Base-by-base conservation (phyloP, 2,329 filamentous ascomycete genomes). In the Exophiala viscosa region DNA sequence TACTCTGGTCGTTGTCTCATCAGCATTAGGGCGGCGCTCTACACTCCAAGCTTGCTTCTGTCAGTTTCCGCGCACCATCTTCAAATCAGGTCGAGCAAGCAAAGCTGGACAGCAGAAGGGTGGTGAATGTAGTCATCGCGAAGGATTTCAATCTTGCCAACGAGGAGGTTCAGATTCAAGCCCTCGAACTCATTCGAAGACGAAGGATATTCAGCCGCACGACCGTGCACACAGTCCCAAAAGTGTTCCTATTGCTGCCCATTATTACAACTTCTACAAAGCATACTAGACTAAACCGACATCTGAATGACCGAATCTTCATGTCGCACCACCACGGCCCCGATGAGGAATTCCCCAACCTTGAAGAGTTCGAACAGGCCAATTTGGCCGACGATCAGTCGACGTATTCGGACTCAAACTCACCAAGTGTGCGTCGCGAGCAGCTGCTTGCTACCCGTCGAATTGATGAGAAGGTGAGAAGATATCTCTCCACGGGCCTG, bases 271-370 rank as follows among this genome's bases (percentile, higher is more conserved):
- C 65, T n/a, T 58, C 60, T 3, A 65, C 64, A 34, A 64, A 65
- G 13, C 58, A 67, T 32, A 59, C 65, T 1, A 59, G 56, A 23
- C 59, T 77, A 11, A 73, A 73, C 40, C 56, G 64, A 40, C 73
- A 77, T 59, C 59, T 77, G 40, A 95, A 90, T 63, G 90, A 97
- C 54, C 83, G 88, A 59, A 86, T 97, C 60, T 89, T 90, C 66
- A 84, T 97, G 52, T 92, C 88, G 0, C 91, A 97, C 68, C 88
- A 85, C 73, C 90, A 97, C 64, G 80, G 85, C 52, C 76, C 80
- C 3, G 74, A 78, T 1, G 83, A 92, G 66, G 88, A 86, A 0
- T 86, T 90, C 57, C 78, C 84, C 3, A 87, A 93, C 58, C 69
- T 92, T 0, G 87, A 95, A 54, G 85, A 88, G 33, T 46, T 63